Conservation (phyloP, 495 filamentous ascomycete genomes). For the Penicillium argentinense region DNA sequence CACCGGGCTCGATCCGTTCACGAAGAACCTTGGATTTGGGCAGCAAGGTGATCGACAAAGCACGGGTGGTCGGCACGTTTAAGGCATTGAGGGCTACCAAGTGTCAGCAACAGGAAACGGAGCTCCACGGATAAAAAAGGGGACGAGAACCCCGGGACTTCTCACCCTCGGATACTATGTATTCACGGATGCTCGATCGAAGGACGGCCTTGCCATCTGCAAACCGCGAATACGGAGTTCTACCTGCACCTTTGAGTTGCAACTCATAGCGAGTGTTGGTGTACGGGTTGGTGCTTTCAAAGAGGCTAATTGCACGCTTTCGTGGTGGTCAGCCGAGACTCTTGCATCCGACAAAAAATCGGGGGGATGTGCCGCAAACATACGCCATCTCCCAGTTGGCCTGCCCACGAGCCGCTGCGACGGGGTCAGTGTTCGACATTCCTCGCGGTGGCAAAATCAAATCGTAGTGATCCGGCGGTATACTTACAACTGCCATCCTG, state of each 20-base stretch:
- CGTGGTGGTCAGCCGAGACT: no score
- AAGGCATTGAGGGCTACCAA: conserved; percentile 78
- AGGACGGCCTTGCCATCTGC: conserved; percentile 97
- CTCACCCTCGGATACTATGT: conserved; percentile 77
- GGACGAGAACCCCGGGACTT: background rate
- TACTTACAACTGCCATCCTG: conserved; percentile 58
- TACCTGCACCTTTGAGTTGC: conserved; percentile 90
- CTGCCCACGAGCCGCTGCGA: conserved; percentile 77
- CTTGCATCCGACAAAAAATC: background rate
- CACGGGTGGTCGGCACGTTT: conserved; percentile 81
- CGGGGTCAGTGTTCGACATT: conserved; percentile 15
- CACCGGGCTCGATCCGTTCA: conserved; percentile 87
- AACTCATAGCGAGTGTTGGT: conserved; percentile 79
- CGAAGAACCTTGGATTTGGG: conserved; percentile 71
- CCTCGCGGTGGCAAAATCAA: conserved; percentile 6
- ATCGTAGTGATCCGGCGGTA: no score
- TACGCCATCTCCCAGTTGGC: conserved; percentile 87
- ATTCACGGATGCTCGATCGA: conserved; percentile 88
- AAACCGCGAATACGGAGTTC: conserved; percentile 92
- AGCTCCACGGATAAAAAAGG: no score
- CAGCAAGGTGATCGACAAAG: conserved; percentile 74
- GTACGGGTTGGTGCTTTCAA: conserved; percentile 78
- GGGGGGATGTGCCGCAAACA: conserved; percentile 9
- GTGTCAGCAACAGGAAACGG: no score
- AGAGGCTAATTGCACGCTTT: conserved; percentile 82